phyloP scores from a whole-genome alignment of 176 grass and related monocot species.

The Microstegium vimineum region DNA sequence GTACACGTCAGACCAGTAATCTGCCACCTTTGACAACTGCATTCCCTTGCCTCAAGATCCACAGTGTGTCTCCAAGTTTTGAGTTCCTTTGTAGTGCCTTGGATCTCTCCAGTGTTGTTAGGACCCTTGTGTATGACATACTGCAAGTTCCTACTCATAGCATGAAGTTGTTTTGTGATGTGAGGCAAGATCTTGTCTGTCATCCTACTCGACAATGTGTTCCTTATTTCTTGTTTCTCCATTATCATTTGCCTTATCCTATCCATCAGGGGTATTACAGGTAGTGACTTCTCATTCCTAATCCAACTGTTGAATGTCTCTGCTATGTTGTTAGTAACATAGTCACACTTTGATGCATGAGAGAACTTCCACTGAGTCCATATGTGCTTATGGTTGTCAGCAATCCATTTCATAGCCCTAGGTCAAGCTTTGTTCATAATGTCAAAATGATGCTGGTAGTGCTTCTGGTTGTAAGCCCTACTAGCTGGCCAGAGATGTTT shows the following conservation, averaged over 20 bases:
- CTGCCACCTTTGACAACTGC: too few relatives aligned
- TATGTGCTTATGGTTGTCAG: background rate
- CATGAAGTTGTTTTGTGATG: background rate
- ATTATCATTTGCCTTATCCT: background rate
- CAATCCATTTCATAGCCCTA: background rate
- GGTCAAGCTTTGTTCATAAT: background rate
- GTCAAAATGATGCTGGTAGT: background rate
- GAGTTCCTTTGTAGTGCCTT: too few relatives aligned
- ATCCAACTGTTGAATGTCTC: too few relatives aligned
- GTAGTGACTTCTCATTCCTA: background rate
- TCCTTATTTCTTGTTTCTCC: background rate
- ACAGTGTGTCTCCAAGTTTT: too few relatives aligned
- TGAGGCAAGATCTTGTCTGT: background rate
- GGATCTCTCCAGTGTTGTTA: too few relatives aligned
- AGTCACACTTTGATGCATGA: background rate
- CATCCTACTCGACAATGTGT: background rate
- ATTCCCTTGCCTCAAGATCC: too few relatives aligned
- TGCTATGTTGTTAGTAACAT: background rate
- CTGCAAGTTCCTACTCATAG: background rate
- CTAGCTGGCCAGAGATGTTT: background rate
- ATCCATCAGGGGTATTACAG: background rate
- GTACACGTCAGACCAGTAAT: too few relatives aligned
- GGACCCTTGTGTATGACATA: too few relatives aligned
- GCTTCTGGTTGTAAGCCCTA: background rate
- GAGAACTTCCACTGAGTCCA: background rate